Conservation (phyloP, 495 filamentous ascomycete species). For the Entonaema liquescens region DNA sequence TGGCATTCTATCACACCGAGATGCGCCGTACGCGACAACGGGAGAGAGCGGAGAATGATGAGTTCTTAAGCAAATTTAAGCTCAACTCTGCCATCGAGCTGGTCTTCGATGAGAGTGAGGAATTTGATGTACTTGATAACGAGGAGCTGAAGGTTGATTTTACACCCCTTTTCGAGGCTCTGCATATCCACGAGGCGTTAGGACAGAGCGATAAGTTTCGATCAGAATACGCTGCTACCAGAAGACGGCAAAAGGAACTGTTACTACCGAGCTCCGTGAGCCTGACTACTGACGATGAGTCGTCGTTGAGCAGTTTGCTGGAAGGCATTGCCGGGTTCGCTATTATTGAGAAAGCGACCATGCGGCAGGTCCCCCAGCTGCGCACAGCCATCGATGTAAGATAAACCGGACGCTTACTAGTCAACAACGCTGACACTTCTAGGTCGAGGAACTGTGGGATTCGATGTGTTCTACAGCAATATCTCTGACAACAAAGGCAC, state of each 20-base stretch:
- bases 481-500: conserved; percentile 75
- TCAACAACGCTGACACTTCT: conserved; percentile 39
- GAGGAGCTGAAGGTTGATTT: conserved; percentile 90
- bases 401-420: conserved; percentile 6
- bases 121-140: conserved; percentile 93
- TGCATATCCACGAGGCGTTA: conserved; percentile 96
- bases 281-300: conserved; percentile 75
- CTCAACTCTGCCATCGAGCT: conserved; percentile 96
- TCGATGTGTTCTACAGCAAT: conserved; percentile 94
- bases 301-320: conserved; percentile 81
- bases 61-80: conserved; percentile 80
- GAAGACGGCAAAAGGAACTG: conserved; percentile 90
- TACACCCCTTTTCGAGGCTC: conserved; percentile 90
- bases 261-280: conserved; percentile 77
- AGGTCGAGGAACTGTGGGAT: conserved; percentile 98
- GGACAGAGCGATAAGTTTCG: conserved; percentile 92
- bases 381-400: conserved; percentile 84
- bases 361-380: conserved; percentile 82
- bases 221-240: conserved; percentile 86
- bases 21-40: conserved; percentile 85
- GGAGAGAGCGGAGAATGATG: conserved; percentile 74
- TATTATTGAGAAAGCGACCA: conserved; percentile 93
- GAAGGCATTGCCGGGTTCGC: conserved; percentile 97
- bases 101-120: conserved; percentile 92
- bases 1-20: conserved; percentile 96